These are phyloP conservation scores for Eucalyptus melliodora DNA, from an alignment of 345 rosid genomes.

Conservation along the genomic window DNA sequence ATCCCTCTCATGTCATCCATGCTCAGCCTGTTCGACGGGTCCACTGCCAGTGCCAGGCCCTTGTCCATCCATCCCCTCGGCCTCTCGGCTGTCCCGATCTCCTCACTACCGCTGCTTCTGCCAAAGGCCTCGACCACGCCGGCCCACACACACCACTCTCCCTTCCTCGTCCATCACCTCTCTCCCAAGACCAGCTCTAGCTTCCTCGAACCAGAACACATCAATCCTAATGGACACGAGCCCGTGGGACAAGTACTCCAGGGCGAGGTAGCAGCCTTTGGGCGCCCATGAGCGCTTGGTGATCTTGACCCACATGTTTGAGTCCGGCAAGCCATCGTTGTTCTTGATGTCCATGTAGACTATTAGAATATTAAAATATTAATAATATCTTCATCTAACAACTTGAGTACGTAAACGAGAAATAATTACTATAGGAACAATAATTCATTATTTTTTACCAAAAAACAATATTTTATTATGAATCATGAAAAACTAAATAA, in stretches of 20 bases:
- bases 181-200: slow-evolving; percentile 46
- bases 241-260: slow-evolving; percentile 19
- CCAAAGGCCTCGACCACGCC: slow-evolving; percentile 2
- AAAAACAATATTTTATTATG: too few relatives aligned
- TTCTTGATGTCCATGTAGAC: slow-evolving; percentile 33
- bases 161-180: slow-evolving; percentile 37
- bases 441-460: too few relatives aligned
- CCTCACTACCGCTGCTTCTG: slow-evolving; percentile 3
- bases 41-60: slow-evolving; percentile 8
- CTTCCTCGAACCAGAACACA: slow-evolving; percentile 52
- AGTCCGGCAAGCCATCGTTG: slow-evolving; percentile 39
- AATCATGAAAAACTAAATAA: too few relatives aligned
- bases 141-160: slow-evolving; percentile 27
- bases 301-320: slow-evolving; percentile 43
- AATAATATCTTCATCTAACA: too few relatives aligned
- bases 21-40: slow-evolving; percentile 30
- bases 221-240: slow-evolving; percentile 20
- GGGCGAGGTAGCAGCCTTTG: slow-evolving; percentile 48
- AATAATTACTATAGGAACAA: too few relatives aligned
- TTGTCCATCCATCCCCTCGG: slow-evolving; percentile 22
- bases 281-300: slow-evolving; percentile 31
- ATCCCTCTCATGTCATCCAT: slow-evolving; percentile 49
- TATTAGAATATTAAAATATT: too few relatives aligned
- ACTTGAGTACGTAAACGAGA: too few relatives aligned
- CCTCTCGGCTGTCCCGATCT: neutral